Evolutionary conservation across 345 rosid genomes (phyloP).

Genomic region (Eucalyptus tenuipes): DNA sequence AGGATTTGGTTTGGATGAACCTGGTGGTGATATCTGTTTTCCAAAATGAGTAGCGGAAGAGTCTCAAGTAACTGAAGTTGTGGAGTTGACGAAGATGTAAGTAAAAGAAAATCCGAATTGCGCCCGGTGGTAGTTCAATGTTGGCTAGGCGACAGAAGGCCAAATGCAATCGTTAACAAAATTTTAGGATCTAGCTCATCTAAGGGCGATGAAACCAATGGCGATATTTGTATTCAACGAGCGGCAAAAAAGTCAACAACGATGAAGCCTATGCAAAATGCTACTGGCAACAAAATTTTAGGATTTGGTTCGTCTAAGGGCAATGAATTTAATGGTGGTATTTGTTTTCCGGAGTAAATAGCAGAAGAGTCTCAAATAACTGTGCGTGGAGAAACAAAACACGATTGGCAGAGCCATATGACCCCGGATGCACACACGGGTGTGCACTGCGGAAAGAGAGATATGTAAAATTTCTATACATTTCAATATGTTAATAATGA

Average conservation of each 20-base stretch:
- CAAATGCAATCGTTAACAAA: neutral
- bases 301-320: neutral
- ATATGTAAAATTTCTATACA: neutral
- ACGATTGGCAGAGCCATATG: neutral
- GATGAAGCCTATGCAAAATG: neutral
- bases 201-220: neutral
- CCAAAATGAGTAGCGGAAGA: neutral
- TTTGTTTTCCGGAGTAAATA: neutral
- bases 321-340: neutral
- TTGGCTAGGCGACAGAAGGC: neutral
- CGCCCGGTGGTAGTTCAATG: neutral
- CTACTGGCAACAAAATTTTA: too few relatives aligned
- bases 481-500: neutral
- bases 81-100: neutral
- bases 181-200: neutral
- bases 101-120: neutral
- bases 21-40: neutral
- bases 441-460: too few relatives aligned
- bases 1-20: neutral
- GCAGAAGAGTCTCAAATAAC: neutral
- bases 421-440: fast-evolving
- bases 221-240: neutral
- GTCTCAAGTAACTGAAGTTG: too few relatives aligned
- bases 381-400: too few relatives aligned
- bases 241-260: neutral